Evolutionary conservation across 164 flowering plant genomes (phyloP).

Genomic region (grape (Vitis vinifera)): DNA sequence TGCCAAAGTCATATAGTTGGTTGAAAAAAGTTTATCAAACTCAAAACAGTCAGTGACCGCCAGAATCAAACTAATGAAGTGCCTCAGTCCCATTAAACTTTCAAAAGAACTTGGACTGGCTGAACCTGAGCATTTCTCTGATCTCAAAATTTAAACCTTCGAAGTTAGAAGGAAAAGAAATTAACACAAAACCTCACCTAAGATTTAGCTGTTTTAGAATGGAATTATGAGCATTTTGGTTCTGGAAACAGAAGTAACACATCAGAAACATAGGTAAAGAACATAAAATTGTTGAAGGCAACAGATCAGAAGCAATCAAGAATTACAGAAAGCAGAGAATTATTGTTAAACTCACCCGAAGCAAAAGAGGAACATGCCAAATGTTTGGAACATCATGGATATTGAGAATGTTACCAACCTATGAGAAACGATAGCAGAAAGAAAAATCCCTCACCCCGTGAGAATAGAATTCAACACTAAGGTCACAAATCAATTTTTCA

Average conservation of each 20-base stretch:
- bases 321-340: slow-evolving; percentile 2
- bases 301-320: neutral
- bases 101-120: neutral
- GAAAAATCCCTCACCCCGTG: neutral
- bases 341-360: slow-evolving; percentile 53
- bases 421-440: slow-evolving; percentile 11
- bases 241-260: slow-evolving; percentile 43
- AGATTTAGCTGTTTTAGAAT: slow-evolving; percentile 71
- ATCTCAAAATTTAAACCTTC: neutral
- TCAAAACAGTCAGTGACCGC: neutral
- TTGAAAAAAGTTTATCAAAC: too few relatives aligned
- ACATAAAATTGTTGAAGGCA: slow-evolving; percentile 1
- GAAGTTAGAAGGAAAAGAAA: neutral
- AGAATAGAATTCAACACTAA: slow-evolving; percentile 4
- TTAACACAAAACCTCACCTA: slow-evolving; percentile 40
- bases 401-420: slow-evolving; percentile 84
- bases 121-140: neutral
- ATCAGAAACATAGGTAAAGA: slow-evolving; percentile 14
- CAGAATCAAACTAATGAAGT: neutral
- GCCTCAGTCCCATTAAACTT: neutral
- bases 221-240: slow-evolving; percentile 86
- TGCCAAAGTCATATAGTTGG: too few relatives aligned
- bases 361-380: slow-evolving; percentile 95
- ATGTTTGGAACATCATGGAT: slow-evolving; percentile 97
- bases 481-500: slow-evolving; percentile 8